Evolutionary conservation across 495 filamentous ascomycete species (phyloP), one percentile per base, ranked within the genome.

Genomic region (Lentithecium fluviatile): DNA sequence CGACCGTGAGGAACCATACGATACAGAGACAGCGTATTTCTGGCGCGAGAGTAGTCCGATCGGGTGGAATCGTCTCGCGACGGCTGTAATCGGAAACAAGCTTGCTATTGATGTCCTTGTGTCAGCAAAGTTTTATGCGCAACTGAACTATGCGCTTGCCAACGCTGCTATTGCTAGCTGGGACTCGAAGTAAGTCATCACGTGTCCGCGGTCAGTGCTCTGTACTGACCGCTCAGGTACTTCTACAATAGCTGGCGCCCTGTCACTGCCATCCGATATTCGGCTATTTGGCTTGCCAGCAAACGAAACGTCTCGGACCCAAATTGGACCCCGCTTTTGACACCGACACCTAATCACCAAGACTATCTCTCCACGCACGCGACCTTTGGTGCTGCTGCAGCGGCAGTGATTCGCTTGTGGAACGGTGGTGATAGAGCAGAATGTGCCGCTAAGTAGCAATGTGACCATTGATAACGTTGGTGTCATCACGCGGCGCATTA

Each of bases 111-210:
- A 74, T 19, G 66, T 70, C 34, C 11, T 66, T 20, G 68, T 52
- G 1, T 71, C 68, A 10, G 73, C 73, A 36, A 58, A 51, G 40
- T 62, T 76, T 57, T 73, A 70, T 49, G 71, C 73, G 2, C 68
- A 71, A 40, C 60, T 75, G 51, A 72, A 75, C 66, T 74, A 73
- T 61, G 73, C 73, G n/a, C 63, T 75, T n/a, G 68, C 69, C 24
- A 75, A 74, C 58, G 73, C 71, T 0, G 73, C 59, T 4, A 56
- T 75, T 40, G 73, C 70, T 6, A 45, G 62, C 12, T 75, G 70
- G 69, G 64, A 71, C 38, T 52, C 45, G 19, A 75, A 74, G 70
- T 52, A 52, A 49, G 45, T 2, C 45, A 1, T 17, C n/a, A 13
- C 3, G 6, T 52, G n/a, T 45, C 26, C n/a, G 21, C n/a, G 11